A percentile compares a stretch with the other conserved stretches of the same genome.
phyloP scores from a whole-genome alignment of 2,329 filamentous ascomycete genomes.

The Domatiomyces globalis region DNA sequence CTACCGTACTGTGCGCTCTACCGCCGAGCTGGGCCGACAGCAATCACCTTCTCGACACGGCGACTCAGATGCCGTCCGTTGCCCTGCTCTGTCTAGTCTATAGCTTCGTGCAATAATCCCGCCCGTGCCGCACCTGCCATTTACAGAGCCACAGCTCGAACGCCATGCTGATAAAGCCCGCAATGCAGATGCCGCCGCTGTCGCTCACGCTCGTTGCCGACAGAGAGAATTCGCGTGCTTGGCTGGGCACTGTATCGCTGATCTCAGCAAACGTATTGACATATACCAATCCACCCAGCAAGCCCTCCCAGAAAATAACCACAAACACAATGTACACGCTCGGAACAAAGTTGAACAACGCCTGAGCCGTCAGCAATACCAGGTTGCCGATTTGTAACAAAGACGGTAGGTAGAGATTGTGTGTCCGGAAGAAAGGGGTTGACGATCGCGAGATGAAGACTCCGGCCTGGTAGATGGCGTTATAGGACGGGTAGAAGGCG shows the following conservation, averaged over 20 bases:
- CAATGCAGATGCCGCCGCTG: conserved; percentile 76
- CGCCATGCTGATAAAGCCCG: conserved; percentile 67
- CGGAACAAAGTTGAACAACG: conserved; percentile 67
- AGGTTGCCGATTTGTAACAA: conserved; percentile 72
- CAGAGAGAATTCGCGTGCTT: conserved; percentile 81
- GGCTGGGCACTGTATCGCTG: conserved; percentile 60
- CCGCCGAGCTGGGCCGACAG: no score
- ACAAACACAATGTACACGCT: conserved; percentile 73
- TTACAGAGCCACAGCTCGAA: conserved; percentile 70
- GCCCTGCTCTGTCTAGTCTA: background rate
- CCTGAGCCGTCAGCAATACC: conserved; percentile 56
- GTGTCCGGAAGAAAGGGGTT: conserved; percentile 71
- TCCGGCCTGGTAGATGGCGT: conserved; percentile 84
- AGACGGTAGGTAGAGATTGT: conserved; percentile 66
- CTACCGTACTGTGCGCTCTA: no score
- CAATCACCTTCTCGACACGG: no score
- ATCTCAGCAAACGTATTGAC: conserved; percentile 95
- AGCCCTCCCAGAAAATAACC: conserved; percentile 84
- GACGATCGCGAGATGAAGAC: conserved; percentile 91
- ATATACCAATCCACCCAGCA: conserved; percentile 83
- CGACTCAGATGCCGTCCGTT: background rate
- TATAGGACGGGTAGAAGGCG: conserved; percentile 88
- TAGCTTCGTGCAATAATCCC: conserved; percentile 53
- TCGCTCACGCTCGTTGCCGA: conserved; percentile 86
- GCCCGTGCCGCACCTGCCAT: conserved; percentile 70